Conservation (phyloP, 257 asterid genomes). For the Solanum habrochaites region DNA sequence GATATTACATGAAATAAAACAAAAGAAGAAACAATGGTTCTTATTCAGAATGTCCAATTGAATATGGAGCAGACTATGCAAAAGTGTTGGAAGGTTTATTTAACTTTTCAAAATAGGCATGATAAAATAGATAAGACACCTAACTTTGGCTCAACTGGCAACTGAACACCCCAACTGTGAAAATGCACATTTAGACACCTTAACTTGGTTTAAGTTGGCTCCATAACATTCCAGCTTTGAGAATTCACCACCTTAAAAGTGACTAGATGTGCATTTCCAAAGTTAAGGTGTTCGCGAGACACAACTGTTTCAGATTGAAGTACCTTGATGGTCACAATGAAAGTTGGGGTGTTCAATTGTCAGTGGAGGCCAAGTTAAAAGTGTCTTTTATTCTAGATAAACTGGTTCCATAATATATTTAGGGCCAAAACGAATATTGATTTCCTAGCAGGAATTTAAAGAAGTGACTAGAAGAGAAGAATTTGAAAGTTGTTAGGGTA, state of each 20-base stretch:
- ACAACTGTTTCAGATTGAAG: not conserved
- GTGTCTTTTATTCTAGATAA: not conserved
- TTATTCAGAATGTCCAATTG: not conserved
- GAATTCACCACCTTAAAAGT: not conserved
- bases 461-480: not conserved
- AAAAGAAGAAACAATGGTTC: not conserved
- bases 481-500: not conserved
- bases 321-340: not conserved
- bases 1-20: not conserved
- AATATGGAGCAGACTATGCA: not conserved
- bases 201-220: not conserved
- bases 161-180: not conserved
- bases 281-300: not conserved
- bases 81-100: not conserved
- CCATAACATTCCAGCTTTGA: not conserved
- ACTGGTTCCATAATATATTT: not conserved
- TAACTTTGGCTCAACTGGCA: not conserved
- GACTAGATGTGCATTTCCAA: not conserved
- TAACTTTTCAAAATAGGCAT: not conserved
- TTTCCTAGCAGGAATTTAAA: not conserved
- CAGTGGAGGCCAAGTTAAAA: not conserved
- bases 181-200: not conserved
- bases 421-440: not conserved
- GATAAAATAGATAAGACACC: not conserved
- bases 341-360: not conserved